Conservation (phyloP, 176 grass and related monocot genomes). For the Ensete glaucum region DNA sequence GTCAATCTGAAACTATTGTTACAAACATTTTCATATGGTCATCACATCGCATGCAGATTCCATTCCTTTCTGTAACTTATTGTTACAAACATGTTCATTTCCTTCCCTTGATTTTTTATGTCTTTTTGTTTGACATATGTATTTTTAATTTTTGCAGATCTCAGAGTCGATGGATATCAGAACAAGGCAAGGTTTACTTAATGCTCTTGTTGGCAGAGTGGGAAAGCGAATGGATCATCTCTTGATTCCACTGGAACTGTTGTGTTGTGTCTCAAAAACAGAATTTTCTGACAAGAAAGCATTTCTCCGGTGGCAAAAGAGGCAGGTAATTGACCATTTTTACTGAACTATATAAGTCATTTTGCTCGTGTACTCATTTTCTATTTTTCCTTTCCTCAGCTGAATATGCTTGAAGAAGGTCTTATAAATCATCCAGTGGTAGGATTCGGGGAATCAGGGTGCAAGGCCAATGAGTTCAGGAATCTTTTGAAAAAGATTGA, state of each 20-base stretch:
- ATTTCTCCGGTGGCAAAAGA: conserved; percentile 98
- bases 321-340: conserved; percentile 54
- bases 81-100: background rate
- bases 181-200: conserved; percentile 89
- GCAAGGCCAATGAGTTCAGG: conserved; percentile 77
- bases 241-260: conserved; percentile 88
- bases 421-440: conserved; percentile 86
- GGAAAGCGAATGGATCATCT: conserved; percentile 98
- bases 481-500: conserved; percentile 90
- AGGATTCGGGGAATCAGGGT: conserved; percentile 84
- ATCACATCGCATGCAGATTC: background rate
- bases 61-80: background rate
- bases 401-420: conserved; percentile 99
- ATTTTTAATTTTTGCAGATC: conserved; percentile 44
- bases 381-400: conserved; percentile 39
- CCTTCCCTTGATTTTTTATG: background rate
- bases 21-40: background rate
- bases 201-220: conserved; percentile 89
- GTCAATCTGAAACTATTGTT: background rate
- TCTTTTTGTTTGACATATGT: conserved; percentile 1
- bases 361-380: conserved; percentile 19
- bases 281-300: conserved; percentile 99
- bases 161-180: conserved; percentile 95
- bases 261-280: conserved; percentile 82
- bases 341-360: conserved; percentile 8